Evolutionary conservation across 2,329 filamentous ascomycete genomes (phyloP), one percentile per base, ranked within the genome.

Genomic region (Xylaria sp.): DNA sequence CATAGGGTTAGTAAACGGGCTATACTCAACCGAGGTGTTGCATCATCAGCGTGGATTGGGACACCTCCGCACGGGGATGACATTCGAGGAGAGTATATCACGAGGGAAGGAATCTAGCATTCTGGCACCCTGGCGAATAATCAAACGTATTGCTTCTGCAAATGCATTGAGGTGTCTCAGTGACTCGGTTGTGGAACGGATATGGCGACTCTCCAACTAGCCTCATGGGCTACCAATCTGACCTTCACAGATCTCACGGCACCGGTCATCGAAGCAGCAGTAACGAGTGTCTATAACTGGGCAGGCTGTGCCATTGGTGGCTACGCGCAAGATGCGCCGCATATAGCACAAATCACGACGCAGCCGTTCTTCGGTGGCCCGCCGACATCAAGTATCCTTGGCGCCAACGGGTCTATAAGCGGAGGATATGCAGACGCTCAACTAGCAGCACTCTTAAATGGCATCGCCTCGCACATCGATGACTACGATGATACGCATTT

Each of bases 401-500:
- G 74, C 1, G 66, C 73, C 21, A 73, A 74, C 35, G 72, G 70
- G 17, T 69, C 67, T 2, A 60, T 67, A 25, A 49, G 50, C 14
- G 61, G 62, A 1, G 57, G 49, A 1, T 71, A 64, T 47, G 71
- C 75, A 4, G 81, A 84, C 64, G 78, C 82, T 1, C 79, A 82
- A 66, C 76, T 82, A 58, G 83, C 83, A 1, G 82, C 82, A 0
- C 72, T 85, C 6, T 67, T 86, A 49, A 85, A 86, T 63, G 83
- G 83, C 25, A 84, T 86, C 45, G 80, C 83, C 12, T 83, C 80
- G 31, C 82, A 85, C 63, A 81, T 84, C 3, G 80, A 85, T 60
- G 83, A 86, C 67, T 86, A 85, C 69, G 83, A 86, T 63, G 83
- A 86, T 68, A 85, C 82, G 0, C 83, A 85, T 65, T 75, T 85